These are phyloP conservation scores for Ascochyta fabae DNA, from an alignment of 2,329 filamentous ascomycete species.

Conservation along the genomic window DNA sequence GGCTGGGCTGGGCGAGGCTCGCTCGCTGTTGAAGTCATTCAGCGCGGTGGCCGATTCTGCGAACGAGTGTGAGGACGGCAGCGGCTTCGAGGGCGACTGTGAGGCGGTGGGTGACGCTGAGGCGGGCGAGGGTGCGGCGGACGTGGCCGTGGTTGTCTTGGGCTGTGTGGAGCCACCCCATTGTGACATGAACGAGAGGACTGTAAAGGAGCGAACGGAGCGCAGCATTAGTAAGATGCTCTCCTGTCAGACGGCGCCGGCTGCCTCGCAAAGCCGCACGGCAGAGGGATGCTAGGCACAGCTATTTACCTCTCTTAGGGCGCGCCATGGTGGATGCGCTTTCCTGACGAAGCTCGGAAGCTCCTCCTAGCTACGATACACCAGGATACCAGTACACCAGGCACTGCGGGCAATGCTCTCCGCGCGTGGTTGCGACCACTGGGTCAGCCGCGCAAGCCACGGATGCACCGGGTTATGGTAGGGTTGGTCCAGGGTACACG, in stretches of 20 bases:
- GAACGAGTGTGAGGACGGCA: conserved; percentile 25
- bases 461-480: conserved; percentile 33
- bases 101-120: conserved; percentile 44
- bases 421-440: conserved; percentile 25
- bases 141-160: conserved; percentile 30
- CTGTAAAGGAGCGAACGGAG: conserved; percentile 55
- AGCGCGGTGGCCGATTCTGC: conserved; percentile 41
- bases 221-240: conserved; percentile 37
- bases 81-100: conserved; percentile 37
- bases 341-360: conserved; percentile 20
- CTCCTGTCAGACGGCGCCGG: conserved; percentile 10
- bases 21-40: conserved; percentile 36
- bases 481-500: conserved; percentile 12
- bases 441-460: conserved; percentile 41
- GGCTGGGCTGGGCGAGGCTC: conserved; percentile 42
- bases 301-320: conserved; percentile 46
- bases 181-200: conserved; percentile 87
- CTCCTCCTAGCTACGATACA: conserved; percentile 15
- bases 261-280: conserved; percentile 14
- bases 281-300: conserved; percentile 6
- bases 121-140: conserved; percentile 39
- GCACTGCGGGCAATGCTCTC: conserved; percentile 16
- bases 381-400: conserved; percentile 6
- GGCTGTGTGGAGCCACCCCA: conserved; percentile 61
- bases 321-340: conserved; percentile 41